phyloP scores from a whole-genome alignment of 495 filamentous ascomycete species.

The Collariella sp. region DNA sequence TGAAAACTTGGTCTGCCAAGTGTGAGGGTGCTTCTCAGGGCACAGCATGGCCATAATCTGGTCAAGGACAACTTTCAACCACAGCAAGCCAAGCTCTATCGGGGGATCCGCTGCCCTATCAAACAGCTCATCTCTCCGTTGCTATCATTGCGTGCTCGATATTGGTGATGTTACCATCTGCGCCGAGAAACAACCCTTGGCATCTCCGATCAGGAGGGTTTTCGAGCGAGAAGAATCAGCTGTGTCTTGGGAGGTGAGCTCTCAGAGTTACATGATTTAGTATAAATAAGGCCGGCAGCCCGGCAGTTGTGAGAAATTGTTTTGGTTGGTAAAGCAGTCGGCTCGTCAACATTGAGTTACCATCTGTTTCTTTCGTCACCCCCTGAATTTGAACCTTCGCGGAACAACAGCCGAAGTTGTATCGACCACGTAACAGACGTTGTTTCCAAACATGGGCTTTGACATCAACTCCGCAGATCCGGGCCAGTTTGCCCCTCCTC shows the following conservation, averaged over 20 bases:
- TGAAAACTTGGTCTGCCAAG: neutral
- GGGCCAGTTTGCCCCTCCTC: conserved; percentile 12
- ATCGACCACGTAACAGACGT: neutral
- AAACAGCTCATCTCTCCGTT: neutral
- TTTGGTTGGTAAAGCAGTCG: neutral
- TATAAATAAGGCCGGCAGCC: neutral
- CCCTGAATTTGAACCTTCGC: too few relatives aligned
- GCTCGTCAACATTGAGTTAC: too few relatives aligned
- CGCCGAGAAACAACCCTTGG: neutral
- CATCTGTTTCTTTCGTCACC: too few relatives aligned
- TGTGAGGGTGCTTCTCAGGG: neutral
- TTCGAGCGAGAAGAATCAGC: neutral
- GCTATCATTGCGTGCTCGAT: neutral
- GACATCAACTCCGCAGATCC: conserved; percentile 1
- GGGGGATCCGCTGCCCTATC: neutral
- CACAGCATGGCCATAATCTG: neutral
- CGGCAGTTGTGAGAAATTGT: neutral
- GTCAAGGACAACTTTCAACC: neutral
- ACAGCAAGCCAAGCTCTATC: neutral
- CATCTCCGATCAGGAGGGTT: neutral
- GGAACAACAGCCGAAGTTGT: too few relatives aligned
- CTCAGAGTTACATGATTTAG: too few relatives aligned
- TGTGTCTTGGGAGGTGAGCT: neutral
- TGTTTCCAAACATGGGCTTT: neutral
- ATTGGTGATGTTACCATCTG: neutral